Percentiles rank a stretch among this genome's conserved stretches.
phyloP scores from a whole-genome alignment of 306 rosid species.

The Bauhinia variegata region DNA sequence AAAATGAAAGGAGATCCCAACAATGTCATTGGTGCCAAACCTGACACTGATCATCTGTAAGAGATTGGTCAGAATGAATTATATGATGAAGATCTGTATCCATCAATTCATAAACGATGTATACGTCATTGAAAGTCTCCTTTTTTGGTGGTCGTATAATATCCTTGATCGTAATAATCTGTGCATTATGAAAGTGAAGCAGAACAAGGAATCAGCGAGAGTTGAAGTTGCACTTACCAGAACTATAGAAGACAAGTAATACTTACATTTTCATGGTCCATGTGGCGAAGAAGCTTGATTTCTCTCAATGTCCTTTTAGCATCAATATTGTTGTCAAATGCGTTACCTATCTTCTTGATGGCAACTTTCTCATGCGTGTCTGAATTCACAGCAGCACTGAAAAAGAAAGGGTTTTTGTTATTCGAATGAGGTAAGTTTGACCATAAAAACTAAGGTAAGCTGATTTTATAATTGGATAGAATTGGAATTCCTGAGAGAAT shows the following conservation, averaged over 20 bases:
- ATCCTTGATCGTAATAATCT: slow-evolving; percentile 81
- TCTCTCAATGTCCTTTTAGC: slow-evolving; percentile 95
- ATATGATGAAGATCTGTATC: slow-evolving; percentile 95
- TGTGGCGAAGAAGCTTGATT: slow-evolving; percentile 86
- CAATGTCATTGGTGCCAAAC: slow-evolving; percentile 49
- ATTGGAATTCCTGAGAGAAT: too few species aligned
- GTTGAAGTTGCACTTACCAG: too few species aligned
- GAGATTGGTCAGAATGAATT: slow-evolving; percentile 78
- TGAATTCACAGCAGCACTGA: slow-evolving; percentile 86
- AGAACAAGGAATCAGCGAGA: too few species aligned
- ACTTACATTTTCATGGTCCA: slow-evolving; percentile 88
- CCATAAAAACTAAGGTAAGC: too few species aligned
- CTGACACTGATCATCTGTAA: slow-evolving; percentile 85
- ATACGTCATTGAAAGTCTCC: slow-evolving; percentile 85
- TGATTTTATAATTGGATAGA: too few species aligned
- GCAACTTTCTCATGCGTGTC: slow-evolving; percentile 92
- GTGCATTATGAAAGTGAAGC: neutral
- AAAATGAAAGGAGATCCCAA: slow-evolving; percentile 8
- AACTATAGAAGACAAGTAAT: neutral
- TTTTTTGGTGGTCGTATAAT: slow-evolving; percentile 77
- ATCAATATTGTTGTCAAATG: slow-evolving; percentile 83
- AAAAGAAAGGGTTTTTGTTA: slow-evolving; percentile 30
- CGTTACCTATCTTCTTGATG: slow-evolving; percentile 86
- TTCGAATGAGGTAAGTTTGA: slow-evolving; percentile 18
- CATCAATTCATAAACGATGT: slow-evolving; percentile 94